Base-by-base conservation (phyloP, 176 grass and related monocot species). In the Melocanna baccifera region DNA sequence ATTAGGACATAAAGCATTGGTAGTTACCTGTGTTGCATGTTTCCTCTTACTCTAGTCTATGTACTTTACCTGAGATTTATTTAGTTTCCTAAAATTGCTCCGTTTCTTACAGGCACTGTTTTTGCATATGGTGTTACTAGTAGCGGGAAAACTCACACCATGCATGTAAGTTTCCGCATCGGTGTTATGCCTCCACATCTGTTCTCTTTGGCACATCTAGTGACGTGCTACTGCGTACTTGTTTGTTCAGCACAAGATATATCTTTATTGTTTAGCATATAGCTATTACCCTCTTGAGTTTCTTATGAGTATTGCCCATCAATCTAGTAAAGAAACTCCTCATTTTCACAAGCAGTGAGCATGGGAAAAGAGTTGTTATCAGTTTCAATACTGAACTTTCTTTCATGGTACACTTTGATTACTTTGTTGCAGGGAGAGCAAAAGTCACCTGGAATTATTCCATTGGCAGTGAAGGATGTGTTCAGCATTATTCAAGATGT, bases 401-500 rank as follows among this genome's bases (percentile, higher is more conserved):
- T 84, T 76, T 87, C 30, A 84, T 3, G 3, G 8, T 43, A 63
- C 30, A 74, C 68, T 42, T 67, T 69, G 15, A 69, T 79, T 73
- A 74, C 62, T 18, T 63, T 88, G 18, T 85, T 91, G 22, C 46
- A 98, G 96, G 96, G 96, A 47, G 96, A 98, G 45, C 96, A 98
- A 83, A 98, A 98, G 57, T 98, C 96, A 59, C 96, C 96, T 87
- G 96, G 96, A 83, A 98, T 95, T 40, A 98, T 98, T 82, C 96
- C 96, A 37, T 78, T 95, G 87, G 96, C 96, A 14, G 93, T 98
- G 85, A 98, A 98, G 80, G 93, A 98, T 89, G 96, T 98, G 36
- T 98, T 98, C 86, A 95, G 96, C 80, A 98, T 98, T 88, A 98
- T 98, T 85, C 96, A 98, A 95, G 93, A 98, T 82, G 96, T 98